Evolutionary conservation across 208 protist genomes (phyloP), one percentile per base, ranked within the genome.

Genomic region (Acanthamoeba triangularis): DNA sequence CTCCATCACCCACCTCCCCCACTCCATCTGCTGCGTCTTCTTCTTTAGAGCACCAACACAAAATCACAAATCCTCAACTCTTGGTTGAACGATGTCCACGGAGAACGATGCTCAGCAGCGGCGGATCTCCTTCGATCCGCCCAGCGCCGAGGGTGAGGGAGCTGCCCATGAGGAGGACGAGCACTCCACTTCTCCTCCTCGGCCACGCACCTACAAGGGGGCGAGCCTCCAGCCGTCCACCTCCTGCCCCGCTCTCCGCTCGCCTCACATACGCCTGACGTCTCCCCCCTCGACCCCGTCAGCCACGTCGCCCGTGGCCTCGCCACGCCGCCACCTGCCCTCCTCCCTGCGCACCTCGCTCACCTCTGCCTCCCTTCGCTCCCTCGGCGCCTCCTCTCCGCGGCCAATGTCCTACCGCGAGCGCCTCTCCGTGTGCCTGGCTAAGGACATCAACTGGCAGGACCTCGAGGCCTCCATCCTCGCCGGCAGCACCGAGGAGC

Each of bases 401-500:
- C 80, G 80, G 10, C 1, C 74, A 20, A 14, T 59, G 11, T 54
- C 80, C 44, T 41, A 63, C 20, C 49, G 49, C 49, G 49, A 88
- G 11, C 49, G 30, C 37, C 8, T 72, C 6, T 82, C 37, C 13
- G 28, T 82, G 18, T 41, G 25, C 23, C 14, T 63, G n/a, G 16
- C 41, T n/a, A 41, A 88, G 49, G 49, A 88, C 13, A 47, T 93
- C 37, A 93, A 93, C 87, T 93, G 87, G 87, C 41, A 93, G 59
- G 87, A 93, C 87, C 61, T 93, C 35, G 87, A 93, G 61, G 87
- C 87, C 23, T 49, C 54, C 63, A 93, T 93, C 33, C 87, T 93
- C 23, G 54, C 87, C 10, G 87, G 87, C 61, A 67, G 63, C 30
- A 93, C 87, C 7, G 87, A 67, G 20, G 41, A 93, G 84, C 49